Conservation (phyloP, 192 early-diverging fungal genomes). For the Linnemannia schmuckeri region DNA sequence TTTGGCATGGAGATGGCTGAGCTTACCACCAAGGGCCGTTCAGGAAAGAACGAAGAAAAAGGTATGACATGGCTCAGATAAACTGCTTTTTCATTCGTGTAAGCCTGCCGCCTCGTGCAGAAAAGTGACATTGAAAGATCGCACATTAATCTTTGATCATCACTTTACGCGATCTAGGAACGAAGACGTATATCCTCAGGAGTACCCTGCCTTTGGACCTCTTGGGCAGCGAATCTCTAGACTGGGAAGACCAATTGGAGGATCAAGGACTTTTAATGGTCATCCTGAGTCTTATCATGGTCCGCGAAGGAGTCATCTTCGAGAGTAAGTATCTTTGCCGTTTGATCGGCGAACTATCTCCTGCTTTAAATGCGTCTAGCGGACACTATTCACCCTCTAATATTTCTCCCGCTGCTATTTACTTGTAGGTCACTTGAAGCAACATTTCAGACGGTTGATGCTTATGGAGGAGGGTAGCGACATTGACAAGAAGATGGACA, state of each 20-base stretch:
- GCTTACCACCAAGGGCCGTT: conserved; percentile 57
- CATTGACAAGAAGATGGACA: conserved; percentile 46
- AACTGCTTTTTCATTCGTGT: background rate
- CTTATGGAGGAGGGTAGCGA: conserved; percentile 49
- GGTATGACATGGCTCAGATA: conserved; percentile 16
- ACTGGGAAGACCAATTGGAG: conserved; percentile 57
- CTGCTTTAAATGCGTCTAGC: background rate
- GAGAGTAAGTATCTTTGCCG: conserved; percentile 50
- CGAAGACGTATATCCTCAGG: conserved; percentile 60
- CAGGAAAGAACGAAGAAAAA: conserved; percentile 25
- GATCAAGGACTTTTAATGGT: conserved; percentile 68
- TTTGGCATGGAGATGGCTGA: conserved; percentile 78
- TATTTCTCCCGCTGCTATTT: background rate
- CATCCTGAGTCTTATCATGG: conserved; percentile 70
- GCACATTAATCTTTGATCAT: background rate
- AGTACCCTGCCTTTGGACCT: conserved; percentile 58
- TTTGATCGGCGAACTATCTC: no score
- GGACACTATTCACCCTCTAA: background rate
- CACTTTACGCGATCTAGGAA: background rate
- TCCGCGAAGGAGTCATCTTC: conserved; percentile 61
- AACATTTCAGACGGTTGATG: conserved; percentile 46
- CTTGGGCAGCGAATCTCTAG: conserved; percentile 34
- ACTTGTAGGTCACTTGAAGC: conserved; percentile 40
- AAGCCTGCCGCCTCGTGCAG: background rate
- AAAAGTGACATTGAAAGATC: background rate